These are phyloP conservation scores for Crataegus laevigata DNA, from an alignment of 306 rosid genomes.

Conservation along the genomic window DNA sequence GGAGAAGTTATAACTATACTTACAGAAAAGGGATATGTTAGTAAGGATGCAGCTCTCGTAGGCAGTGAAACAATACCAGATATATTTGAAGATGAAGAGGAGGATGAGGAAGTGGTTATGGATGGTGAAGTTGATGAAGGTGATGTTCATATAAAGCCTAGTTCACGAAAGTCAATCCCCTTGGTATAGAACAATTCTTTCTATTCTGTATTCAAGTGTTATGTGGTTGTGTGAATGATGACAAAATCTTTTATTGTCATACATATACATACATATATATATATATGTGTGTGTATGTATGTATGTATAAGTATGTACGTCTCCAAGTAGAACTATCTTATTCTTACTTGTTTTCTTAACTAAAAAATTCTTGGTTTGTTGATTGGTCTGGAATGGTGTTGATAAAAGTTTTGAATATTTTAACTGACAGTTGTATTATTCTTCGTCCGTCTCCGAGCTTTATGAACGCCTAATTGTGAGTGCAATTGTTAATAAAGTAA, in stretches of 20 bases:
- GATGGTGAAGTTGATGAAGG: constrained; percentile 99
- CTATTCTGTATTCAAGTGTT: background rate
- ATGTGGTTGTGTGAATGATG: background rate
- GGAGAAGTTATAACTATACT: constrained; percentile 71
- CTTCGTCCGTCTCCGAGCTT: background rate
- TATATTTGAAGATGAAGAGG: constrained; percentile 81
- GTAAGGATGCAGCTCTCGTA: constrained; percentile 37
- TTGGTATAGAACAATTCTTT: constrained; percentile 38
- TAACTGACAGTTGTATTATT: background rate
- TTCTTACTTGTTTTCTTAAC: background rate
- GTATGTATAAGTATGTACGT: no score
- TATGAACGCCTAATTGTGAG: background rate
- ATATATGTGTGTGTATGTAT: background rate
- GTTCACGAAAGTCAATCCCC: constrained; percentile 45
- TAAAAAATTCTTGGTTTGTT: background rate
- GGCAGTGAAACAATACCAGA: constrained; percentile 50
- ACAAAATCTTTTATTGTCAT: background rate
- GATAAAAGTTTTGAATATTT: background rate
- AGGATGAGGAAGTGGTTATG: constrained; percentile 87
- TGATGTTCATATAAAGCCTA: constrained; percentile 92
- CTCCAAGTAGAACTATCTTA: background rate
- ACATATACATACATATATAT: background rate
- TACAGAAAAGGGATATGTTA: constrained; percentile 73
- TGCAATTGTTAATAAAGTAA: constrained; percentile 1
- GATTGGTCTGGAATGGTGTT: background rate